Percentiles rank a stretch among this genome's conserved stretches.
These are phyloP conservation scores for Microbotryum violaceum DNA, from an alignment of 1,284 basidiomycete genomes.

Conservation along the genomic window DNA sequence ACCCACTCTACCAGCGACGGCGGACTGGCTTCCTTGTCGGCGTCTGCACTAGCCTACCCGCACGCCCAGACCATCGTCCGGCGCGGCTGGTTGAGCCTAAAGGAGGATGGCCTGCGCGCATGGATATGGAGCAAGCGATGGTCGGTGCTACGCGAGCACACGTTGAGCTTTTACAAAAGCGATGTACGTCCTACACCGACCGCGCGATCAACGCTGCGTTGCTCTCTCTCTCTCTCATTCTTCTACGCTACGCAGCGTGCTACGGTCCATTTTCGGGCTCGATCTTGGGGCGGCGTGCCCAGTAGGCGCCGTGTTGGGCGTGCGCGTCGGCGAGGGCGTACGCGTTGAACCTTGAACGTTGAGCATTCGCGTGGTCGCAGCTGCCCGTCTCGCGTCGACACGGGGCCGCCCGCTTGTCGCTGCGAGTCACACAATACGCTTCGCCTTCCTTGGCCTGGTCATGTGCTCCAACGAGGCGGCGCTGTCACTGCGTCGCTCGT, in stretches of 20 bases:
- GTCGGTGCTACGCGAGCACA: conserved; percentile 74
- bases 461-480: too few relatives aligned
- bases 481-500: too few relatives aligned
- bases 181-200: conserved; percentile 53
- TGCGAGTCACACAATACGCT: too few relatives aligned
- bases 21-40: not conserved
- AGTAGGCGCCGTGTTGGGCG: too few relatives aligned
- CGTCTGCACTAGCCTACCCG: not conserved
- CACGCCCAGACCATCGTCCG: conserved; percentile 47
- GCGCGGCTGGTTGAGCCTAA: conserved; percentile 65
- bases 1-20: not conserved
- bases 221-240: not conserved
- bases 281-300: too few relatives aligned
- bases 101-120: conserved; percentile 82
- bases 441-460: too few relatives aligned
- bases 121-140: conserved; percentile 91
- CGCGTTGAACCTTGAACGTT: too few relatives aligned
- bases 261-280: conserved; percentile 1
- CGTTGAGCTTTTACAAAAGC: conserved; percentile 79
- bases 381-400: not conserved
- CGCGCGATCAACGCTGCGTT: conserved; percentile 34
- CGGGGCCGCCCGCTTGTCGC: too few relatives aligned
- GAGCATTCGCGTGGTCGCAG: not conserved
- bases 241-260: not conserved
- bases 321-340: not conserved